phyloP scores from a whole-genome alignment of 306 rosid species.

The Luffa aegyptiaca region DNA sequence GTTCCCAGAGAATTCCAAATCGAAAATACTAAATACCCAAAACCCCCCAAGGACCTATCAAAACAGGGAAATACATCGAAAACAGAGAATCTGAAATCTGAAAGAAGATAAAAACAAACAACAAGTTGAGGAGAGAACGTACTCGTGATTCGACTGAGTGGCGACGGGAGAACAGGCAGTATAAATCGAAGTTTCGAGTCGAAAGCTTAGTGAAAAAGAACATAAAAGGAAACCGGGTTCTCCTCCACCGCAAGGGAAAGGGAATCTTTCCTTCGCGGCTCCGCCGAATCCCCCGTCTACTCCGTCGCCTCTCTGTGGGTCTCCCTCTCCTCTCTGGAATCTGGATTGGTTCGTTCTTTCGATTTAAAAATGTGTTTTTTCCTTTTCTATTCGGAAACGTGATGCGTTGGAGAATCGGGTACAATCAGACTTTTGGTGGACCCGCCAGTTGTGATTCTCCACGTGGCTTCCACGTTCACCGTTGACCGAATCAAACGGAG shows the following conservation, averaged over 20 bases:
- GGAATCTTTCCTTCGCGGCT: slow-evolving; percentile 19
- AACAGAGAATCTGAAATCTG: background rate
- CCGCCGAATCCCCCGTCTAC: slow-evolving; percentile 1
- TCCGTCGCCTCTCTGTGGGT: background rate
- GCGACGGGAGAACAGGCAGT: slow-evolving; percentile 24
- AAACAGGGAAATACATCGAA: background rate
- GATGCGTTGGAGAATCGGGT: background rate
- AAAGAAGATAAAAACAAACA: background rate
- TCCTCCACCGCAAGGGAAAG: slow-evolving; percentile 18
- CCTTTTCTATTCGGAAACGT: background rate
- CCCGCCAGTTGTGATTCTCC: background rate
- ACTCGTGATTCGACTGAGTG: slow-evolving; percentile 2
- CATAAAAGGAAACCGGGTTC: slow-evolving; percentile 22
- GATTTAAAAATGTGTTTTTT: background rate
- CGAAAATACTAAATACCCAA: background rate
- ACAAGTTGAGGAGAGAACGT: slow-evolving; percentile 2
- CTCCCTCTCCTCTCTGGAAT: background rate
- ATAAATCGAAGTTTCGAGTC: background rate
- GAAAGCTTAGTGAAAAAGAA: background rate
- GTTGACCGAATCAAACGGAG: background rate
- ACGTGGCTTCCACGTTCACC: background rate
- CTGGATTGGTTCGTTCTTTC: background rate
- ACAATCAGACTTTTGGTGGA: background rate
- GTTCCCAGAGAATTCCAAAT: background rate
- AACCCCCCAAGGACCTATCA: background rate